Evolutionary conservation across 2,329 filamentous ascomycete species (phyloP), one percentile per base, ranked within the genome.

Genomic region (Ilyonectria destructans): DNA sequence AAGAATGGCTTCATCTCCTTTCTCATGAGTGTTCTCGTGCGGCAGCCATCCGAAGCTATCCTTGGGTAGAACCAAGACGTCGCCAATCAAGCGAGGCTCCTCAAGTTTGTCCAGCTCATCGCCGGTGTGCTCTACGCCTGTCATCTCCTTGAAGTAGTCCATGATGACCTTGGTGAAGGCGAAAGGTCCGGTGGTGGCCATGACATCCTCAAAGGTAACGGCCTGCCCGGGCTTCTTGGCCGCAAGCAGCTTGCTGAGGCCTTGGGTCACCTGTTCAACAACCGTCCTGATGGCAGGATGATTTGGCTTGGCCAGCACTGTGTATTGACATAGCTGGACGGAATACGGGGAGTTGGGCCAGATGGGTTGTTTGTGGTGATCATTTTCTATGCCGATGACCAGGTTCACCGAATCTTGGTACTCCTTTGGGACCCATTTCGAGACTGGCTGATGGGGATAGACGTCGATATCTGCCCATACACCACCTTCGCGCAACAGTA

Each of bases 271-370:
- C 67, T 87, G 88, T 7, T 89, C 87, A 8, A 93, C 90, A 58
- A 93, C 85, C 51, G 91, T 89, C 57, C 88, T 84, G 10, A 93
- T 84, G 19, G 92, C 86, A 1, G 91, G 91, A 73, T 93, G 91
- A 2, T 90, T 90, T 0, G 91, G 90, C 77, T 93, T 93, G 15
- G 89, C 82, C 73, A 93, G 89, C 52, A 93, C 91, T 1, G 91
- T 92, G 88, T 92, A 93, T 75, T 93, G 92, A 74, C 91, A 93
- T 77, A 93, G 91, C 75, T 93, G 91, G 61, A 93, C 89, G 12
- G 91, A 92, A 78, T 93, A 93, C 6, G 84, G 83, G 19, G 91
- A 87, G 73, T 92, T 89, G 0, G 90, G 89, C 77, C 77, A 79
- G 37, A 78, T 79, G 62, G 74, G 76, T n/a, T 57, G 40, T 29